Base-by-base conservation (phyloP, 73 alveolate species). In the Stentor coeruleus region DNA sequence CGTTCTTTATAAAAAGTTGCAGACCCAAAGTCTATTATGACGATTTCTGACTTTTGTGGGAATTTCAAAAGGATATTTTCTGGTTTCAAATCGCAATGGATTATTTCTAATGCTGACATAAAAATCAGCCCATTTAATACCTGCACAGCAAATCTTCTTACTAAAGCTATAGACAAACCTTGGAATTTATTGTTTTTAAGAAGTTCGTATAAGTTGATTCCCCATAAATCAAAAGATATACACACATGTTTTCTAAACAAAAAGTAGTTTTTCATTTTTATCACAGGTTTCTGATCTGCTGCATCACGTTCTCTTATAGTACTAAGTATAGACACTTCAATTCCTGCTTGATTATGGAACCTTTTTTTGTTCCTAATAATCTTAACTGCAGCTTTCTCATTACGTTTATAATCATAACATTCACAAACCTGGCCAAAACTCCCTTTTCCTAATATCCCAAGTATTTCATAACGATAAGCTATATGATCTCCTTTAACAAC, bases 341-440 rank as follows among this genome's bases (percentile, higher is more conserved):
- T 85, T 86, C 85, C 76, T 20, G 99, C 99, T 81, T 97, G 91
- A n/a, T 89, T 91, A 59, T 97, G 96, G 74, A 97, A 89, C 84
- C 94, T 95, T 81, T 97, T 91, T 86, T 94, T 89, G 59, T 96
- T 91, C 81, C 95, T 92, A 35, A 97, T 93, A 30, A 97, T 91
- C 89, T 97, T 97, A 35, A 97, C 59, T 20, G 99, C 98, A 35
- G 87, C 92, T 4, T 83, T 36, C 74, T 92, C 97, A 81, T 94
- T 92, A 39, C 87, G 86, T 84, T 94, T 90, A 84, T 97, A 98
- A 83, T 97, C 99, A 33, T 81, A 84, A 11, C 98, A 95, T 86
- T 95, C 79, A 0, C 93, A 80, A 3, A 96, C 99, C 81, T 95
- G 95, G 26, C 99, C 99, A 82, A 95, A 97, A 11, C 97, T 90